Percentiles rank a stretch among this genome's conserved stretches.
These are phyloP conservation scores for Potentilla sterilis DNA, from an alignment of 306 rosid species.

Conservation along the genomic window DNA sequence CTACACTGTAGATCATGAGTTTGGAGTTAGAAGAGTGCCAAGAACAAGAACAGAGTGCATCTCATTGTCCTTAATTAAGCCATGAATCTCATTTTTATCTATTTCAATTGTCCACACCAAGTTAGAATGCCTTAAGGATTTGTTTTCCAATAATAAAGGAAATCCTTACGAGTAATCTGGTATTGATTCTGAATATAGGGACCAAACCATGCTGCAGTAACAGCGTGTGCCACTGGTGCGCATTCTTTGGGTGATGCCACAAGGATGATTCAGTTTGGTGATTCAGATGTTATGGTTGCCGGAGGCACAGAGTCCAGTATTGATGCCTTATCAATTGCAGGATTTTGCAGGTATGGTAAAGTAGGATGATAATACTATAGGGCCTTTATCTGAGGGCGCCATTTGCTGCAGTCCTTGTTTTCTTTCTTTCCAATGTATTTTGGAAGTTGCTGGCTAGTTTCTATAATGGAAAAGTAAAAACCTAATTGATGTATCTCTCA, in stretches of 20 bases:
- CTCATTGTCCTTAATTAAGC: slow-evolving; percentile 23
- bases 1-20: not conserved
- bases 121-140: not conserved
- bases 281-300: slow-evolving; percentile 94
- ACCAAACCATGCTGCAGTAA: slow-evolving; percentile 91
- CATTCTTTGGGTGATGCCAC: slow-evolving; percentile 92
- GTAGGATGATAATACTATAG: not conserved
- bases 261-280: slow-evolving; percentile 97
- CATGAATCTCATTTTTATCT: slow-evolving; percentile 6
- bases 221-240: slow-evolving; percentile 96
- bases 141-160: slow-evolving; percentile 7
- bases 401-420: not conserved
- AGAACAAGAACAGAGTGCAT: slow-evolving; percentile 3
- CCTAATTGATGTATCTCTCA: not conserved
- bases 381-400: slow-evolving; percentile 10
- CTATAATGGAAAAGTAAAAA: not conserved
- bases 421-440: not conserved
- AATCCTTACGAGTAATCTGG: slow-evolving; percentile 12
- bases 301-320: slow-evolving; percentile 98
- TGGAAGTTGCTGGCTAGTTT: not conserved
- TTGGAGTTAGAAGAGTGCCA: slow-evolving; percentile 4
- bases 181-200: slow-evolving; percentile 45
- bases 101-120: slow-evolving; percentile 6
- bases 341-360: slow-evolving; percentile 78
- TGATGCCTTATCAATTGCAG: slow-evolving; percentile 90